These are phyloP conservation scores for Microdochium paspali DNA, from an alignment of 2,329 filamentous ascomycete genomes.

Conservation along the genomic window DNA sequence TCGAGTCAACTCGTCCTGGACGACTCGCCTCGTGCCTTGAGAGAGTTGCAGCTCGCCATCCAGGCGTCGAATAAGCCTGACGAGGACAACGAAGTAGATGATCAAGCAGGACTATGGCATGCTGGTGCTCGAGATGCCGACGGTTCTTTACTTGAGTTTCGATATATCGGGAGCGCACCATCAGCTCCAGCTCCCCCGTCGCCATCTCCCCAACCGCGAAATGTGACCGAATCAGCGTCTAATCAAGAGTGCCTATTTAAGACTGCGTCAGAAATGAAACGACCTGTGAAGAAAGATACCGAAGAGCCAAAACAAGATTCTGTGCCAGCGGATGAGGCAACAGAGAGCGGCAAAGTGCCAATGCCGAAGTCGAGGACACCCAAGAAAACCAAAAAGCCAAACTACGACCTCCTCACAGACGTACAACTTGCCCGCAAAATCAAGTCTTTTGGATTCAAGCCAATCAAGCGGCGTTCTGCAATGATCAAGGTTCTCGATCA, in stretches of 20 bases:
- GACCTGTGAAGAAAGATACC: not conserved
- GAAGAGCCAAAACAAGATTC: not conserved
- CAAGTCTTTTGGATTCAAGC: slow-evolving; percentile 60
- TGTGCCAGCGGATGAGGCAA: not conserved
- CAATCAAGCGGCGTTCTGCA: slow-evolving; percentile 54
- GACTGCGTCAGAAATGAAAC: not conserved
- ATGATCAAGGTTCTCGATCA: slow-evolving; percentile 63
- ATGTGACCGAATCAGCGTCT: too few relatives aligned
- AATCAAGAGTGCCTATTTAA: not conserved
- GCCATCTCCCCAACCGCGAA: not conserved
- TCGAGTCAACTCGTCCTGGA: slow-evolving; percentile 73
- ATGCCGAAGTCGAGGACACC: not conserved
- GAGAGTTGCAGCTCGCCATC: slow-evolving; percentile 53
- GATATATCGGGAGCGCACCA: not conserved
- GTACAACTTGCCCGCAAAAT: slow-evolving; percentile 53
- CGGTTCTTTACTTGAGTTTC: slow-evolving; percentile 39
- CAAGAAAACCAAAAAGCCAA: slow-evolving; percentile 28
- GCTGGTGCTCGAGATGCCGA: slow-evolving; percentile 58
- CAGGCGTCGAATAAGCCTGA: slow-evolving; percentile 41
- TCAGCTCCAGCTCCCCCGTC: not conserved
- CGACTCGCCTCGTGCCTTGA: slow-evolving; percentile 57
- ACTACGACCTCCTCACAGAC: slow-evolving; percentile 53
- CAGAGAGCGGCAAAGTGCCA: not conserved
- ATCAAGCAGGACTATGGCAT: slow-evolving; percentile 51
- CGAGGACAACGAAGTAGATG: slow-evolving; percentile 26